Percentiles rank a stretch among this genome's conserved stretches.
Conservation (phyloP, 2,329 filamentous ascomycete species). For the Arthroderma sp. region DNA sequence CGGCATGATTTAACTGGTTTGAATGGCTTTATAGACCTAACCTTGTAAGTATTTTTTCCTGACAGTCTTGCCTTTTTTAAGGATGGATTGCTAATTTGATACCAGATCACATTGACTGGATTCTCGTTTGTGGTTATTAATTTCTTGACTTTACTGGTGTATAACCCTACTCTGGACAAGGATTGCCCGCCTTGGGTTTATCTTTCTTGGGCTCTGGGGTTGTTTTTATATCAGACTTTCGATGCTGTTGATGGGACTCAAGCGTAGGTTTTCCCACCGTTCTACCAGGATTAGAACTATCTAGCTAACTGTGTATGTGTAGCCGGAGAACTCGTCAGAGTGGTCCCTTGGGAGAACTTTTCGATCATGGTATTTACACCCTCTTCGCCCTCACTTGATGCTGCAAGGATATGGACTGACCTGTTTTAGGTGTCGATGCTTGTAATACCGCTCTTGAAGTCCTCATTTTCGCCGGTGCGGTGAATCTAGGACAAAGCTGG, state of each 20-base stretch:
- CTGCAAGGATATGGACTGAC: slow-evolving; percentile 6
- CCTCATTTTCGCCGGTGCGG: slow-evolving; percentile 76
- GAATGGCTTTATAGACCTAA: slow-evolving; percentile 37
- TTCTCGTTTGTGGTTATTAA: slow-evolving; percentile 85
- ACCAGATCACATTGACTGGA: slow-evolving; percentile 70
- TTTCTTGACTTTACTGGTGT: slow-evolving; percentile 85
- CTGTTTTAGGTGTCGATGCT: slow-evolving; percentile 60
- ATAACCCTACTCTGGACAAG: slow-evolving; percentile 83
- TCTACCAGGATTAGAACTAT: slow-evolving; percentile 3
- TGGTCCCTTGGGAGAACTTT: slow-evolving; percentile 86
- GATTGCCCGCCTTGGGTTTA: slow-evolving; percentile 96
- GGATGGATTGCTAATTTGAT: background rate
- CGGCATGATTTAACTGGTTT: background rate
- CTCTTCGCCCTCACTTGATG: background rate
- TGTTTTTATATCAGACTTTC: slow-evolving; percentile 97
- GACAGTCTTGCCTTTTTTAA: background rate
- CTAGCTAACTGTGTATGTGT: slow-evolving; percentile 1
- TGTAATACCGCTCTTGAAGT: slow-evolving; percentile 92
- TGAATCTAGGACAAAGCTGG: slow-evolving; percentile 91
- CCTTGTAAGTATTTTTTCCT: slow-evolving; percentile 23
- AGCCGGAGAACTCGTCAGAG: slow-evolving; percentile 81
- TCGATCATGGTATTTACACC: slow-evolving; percentile 61
- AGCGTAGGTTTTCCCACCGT: slow-evolving; percentile 47
- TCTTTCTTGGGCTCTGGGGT: slow-evolving; percentile 71
- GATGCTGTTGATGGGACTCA: slow-evolving; percentile 93